Evolutionary conservation across 805 yeast species (phyloP).

Genomic region (Priceomyces melissophilus): DNA sequence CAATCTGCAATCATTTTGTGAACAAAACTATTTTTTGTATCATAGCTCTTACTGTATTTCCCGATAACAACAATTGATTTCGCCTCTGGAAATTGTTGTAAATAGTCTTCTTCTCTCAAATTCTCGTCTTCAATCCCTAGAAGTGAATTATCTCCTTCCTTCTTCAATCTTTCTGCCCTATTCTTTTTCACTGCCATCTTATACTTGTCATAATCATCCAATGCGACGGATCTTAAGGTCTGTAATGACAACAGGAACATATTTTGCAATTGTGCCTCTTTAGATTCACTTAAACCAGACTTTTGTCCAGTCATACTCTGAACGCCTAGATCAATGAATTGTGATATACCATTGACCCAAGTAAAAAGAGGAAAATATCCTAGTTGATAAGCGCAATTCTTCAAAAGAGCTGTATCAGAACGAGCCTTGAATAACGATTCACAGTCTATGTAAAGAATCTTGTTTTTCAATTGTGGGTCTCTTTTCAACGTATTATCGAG

Average conservation of each 20-base stretch:
- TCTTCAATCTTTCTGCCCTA: slow-evolving; percentile 16
- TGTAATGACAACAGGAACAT: slow-evolving; percentile 70
- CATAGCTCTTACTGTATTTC: slow-evolving; percentile 59
- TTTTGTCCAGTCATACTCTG: slow-evolving; percentile 94
- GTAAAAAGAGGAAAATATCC: slow-evolving; percentile 95
- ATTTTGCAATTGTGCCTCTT: slow-evolving; percentile 76
- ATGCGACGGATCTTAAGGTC: slow-evolving; percentile 67
- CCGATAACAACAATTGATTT: slow-evolving; percentile 86
- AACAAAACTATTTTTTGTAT: slow-evolving; percentile 53
- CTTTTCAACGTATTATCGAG: slow-evolving; percentile 60
- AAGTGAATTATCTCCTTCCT: not conserved
- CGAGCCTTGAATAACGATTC: slow-evolving; percentile 69
- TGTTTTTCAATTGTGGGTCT: slow-evolving; percentile 39
- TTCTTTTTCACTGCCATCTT: slow-evolving; percentile 17
- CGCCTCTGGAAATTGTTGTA: slow-evolving; percentile 79
- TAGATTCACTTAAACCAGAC: slow-evolving; percentile 80
- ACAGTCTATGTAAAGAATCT: slow-evolving; percentile 74
- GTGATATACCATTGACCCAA: slow-evolving; percentile 80
- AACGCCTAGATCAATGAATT: slow-evolving; percentile 76
- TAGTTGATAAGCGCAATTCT: slow-evolving; percentile 65
- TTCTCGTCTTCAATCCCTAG: slow-evolving; percentile 17
- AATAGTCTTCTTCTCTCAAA: slow-evolving; percentile 71
- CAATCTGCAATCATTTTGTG: slow-evolving; percentile 80
- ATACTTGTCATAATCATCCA: slow-evolving; percentile 29
- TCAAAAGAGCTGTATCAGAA: slow-evolving; percentile 66